These are phyloP conservation scores for Podospora bellae-mahoneyi DNA, from an alignment of 495 filamentous ascomycete genomes.

Conservation along the genomic window DNA sequence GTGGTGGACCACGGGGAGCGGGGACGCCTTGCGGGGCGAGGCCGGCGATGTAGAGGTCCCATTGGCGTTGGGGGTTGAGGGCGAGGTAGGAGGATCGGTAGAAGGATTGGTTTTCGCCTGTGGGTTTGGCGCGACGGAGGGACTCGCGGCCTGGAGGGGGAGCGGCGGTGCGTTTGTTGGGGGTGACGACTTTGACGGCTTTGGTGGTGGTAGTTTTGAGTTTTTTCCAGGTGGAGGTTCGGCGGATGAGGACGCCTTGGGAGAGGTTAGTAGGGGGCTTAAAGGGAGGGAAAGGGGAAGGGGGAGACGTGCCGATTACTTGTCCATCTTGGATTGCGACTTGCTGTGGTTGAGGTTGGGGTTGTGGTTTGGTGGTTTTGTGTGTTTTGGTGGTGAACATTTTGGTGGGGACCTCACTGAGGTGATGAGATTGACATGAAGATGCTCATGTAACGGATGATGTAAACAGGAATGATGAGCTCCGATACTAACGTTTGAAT, in stretches of 20 bases:
- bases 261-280: background rate
- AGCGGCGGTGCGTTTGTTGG: background rate
- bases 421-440: background rate
- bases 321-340: background rate
- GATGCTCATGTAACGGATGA: background rate
- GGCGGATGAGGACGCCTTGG: background rate
- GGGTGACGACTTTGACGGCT: constrained; percentile 2
- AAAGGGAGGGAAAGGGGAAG: background rate
- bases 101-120: constrained; percentile 9
- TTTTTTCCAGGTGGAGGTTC: background rate
- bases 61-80: constrained; percentile 8
- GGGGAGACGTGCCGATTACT: background rate
- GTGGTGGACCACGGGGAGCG: background rate
- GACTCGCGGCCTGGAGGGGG: background rate
- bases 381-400: background rate
- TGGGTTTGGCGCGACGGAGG: background rate
- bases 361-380: background rate
- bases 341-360: background rate
- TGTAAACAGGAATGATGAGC: background rate
- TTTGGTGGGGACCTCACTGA: background rate
- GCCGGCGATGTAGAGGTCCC: constrained; percentile 17
- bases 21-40: constrained; percentile 8
- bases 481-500: background rate
- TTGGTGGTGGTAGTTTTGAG: background rate
- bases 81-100: constrained; percentile 6